These are phyloP conservation scores for Solanum habrochaites DNA, from an alignment of 257 asterid species.

Conservation along the genomic window DNA sequence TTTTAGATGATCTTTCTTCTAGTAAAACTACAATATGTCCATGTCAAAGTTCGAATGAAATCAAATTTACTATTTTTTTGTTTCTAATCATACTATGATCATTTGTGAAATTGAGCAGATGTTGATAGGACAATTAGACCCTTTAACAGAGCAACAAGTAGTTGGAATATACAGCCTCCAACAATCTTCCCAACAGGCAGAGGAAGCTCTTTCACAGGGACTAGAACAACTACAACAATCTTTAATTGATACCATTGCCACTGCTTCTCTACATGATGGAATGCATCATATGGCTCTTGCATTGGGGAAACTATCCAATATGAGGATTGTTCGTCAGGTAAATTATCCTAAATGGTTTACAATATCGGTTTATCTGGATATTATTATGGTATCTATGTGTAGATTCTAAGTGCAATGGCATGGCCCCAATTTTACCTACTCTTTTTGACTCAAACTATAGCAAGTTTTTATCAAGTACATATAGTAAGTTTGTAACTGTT, in stretches of 20 bases:
- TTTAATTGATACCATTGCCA: slow-evolving; percentile 43
- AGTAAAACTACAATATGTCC: not conserved
- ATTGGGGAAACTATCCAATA: slow-evolving; percentile 47
- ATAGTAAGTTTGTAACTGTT: not conserved
- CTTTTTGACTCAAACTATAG: not conserved
- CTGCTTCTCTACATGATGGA: slow-evolving; percentile 27
- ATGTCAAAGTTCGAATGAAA: not conserved
- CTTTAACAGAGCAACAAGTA: slow-evolving; percentile 50
- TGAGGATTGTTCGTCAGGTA: slow-evolving; percentile 54
- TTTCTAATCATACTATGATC: not conserved
- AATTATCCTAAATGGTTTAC: not conserved
- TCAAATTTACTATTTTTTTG: not conserved
- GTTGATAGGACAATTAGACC: slow-evolving; percentile 40
- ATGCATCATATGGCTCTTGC: slow-evolving; percentile 67
- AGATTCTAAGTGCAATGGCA: not conserved
- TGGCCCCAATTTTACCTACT: not conserved
- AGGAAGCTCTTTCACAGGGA: slow-evolving; percentile 57
- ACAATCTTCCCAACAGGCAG: slow-evolving; percentile 53
- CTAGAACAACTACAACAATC: slow-evolving; percentile 52
- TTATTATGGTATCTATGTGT: not conserved
- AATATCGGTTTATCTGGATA: not conserved
- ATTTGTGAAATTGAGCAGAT: slow-evolving; percentile 15
- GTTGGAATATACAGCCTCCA: slow-evolving; percentile 47
- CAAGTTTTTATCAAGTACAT: not conserved
- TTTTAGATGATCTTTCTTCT: not conserved